phyloP scores from a whole-genome alignment of 805 yeast genomes.

The Starmerella asiatica region DNA sequence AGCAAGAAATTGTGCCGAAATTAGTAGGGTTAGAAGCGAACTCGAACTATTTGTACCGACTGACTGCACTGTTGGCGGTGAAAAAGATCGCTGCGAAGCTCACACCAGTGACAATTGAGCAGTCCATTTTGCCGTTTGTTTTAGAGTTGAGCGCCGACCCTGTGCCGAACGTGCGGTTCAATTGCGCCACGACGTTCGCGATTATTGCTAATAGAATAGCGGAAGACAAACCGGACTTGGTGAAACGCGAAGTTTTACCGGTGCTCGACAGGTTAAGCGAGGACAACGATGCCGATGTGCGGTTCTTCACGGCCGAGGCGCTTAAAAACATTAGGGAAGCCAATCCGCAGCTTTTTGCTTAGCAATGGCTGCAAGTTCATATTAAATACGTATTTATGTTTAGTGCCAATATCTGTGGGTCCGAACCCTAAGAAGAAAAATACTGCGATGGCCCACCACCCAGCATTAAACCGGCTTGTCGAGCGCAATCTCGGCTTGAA shows the following conservation, averaged over 20 bases:
- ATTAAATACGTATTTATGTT: no score
- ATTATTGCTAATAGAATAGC: slow-evolving; percentile 35
- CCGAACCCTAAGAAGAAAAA: no score
- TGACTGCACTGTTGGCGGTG: slow-evolving; percentile 79
- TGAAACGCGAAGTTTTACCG: slow-evolving; percentile 45
- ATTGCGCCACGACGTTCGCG: slow-evolving; percentile 75
- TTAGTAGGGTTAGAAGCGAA: slow-evolving; percentile 45
- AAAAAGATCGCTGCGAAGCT: slow-evolving; percentile 71
- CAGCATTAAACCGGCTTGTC: slow-evolving; percentile 16
- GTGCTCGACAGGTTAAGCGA: slow-evolving; percentile 47
- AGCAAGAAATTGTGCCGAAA: slow-evolving; percentile 64
- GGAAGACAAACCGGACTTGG: slow-evolving; percentile 32
- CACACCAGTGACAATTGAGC: slow-evolving; percentile 40
- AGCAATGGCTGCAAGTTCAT: no score
- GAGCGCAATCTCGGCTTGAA: slow-evolving; percentile 11
- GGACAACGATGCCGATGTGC: slow-evolving; percentile 81
- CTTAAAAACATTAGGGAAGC: slow-evolving; percentile 28
- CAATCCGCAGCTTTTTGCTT: slow-evolving; percentile 3
- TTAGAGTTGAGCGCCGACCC: slow-evolving; percentile 57
- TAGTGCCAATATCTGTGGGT: no score
- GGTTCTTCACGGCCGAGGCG: slow-evolving; percentile 66
- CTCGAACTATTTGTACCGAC: slow-evolving; percentile 73
- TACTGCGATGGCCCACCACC: background rate
- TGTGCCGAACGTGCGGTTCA: slow-evolving; percentile 92
- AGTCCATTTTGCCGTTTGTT: slow-evolving; percentile 67